Evolutionary conservation across 2,329 filamentous ascomycete species (phyloP), one percentile per base, ranked within the genome.

Genomic region (Cercospora sp.): DNA sequence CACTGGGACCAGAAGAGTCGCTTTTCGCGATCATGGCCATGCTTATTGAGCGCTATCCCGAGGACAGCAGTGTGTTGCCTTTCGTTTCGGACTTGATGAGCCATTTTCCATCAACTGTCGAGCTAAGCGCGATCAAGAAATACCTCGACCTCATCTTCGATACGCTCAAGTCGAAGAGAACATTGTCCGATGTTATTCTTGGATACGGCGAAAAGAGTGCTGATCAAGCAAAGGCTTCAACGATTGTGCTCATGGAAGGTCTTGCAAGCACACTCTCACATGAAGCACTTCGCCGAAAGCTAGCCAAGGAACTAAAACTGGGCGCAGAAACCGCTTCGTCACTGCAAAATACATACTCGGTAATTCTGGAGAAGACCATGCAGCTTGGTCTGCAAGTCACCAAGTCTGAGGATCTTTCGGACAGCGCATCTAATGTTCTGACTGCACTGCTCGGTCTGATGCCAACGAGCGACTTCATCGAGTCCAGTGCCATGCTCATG

Each of bases 11-110:
- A 0, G 86, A 91, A 63, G 94, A 98, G 70, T 97, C 96, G 75
- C 84, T 98, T 26, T 97, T 93, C 74, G 93, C 93, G 5, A 86
- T 99, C 13, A 81, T 97, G 60, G 91, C 92, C 66, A 94, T 98
- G 87, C 87, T 99, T 69, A 89, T 92, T n/a, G 93, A 97, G 77
- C 91, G 91, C 76, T 96, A 97, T 77, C 89, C 91, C 3, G 85
- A 89, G n/a, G 90, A 90, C 67, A 89, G 91, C 75, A 88, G 87
- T 72, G 88, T 95, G 43, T 82, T 90, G 45, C 86, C 86, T n/a
- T 94, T 98, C 79, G 86, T 92, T 67, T 86, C 87, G 2, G 89
- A 93, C 51, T 82, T 99, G 28, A 86, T 93, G 55, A 88, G 88
- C 68, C 84, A 88, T 40, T 95, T 96, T 76, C 85, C 86, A 59